Base-by-base conservation (phyloP, 345 rosid species). In the Populus tremula region DNA sequence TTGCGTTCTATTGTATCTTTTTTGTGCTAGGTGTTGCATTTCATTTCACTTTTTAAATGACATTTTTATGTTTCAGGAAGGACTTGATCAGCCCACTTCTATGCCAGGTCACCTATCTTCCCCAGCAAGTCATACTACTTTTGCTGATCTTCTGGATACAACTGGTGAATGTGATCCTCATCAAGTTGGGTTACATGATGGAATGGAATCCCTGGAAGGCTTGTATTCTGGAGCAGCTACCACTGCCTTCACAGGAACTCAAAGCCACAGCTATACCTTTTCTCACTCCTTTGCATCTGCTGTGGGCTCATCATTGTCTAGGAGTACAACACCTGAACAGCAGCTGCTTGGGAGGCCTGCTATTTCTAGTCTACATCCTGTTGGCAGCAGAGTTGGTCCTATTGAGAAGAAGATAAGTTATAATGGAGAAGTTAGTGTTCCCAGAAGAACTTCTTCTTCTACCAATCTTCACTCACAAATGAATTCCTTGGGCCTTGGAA, bases 291-390 rank as follows among this genome's bases (percentile, higher is more conserved):
- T 81, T 77, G 81, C 87, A 71, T 80, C 95, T 77, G 84, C 86
- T 68, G 72, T 87, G 76, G 91, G 88, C 77, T 84, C 96, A 78
- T 88, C 89, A 66, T 82, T 89, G 39, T 85, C 96, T 14, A 89
- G 94, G 81, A 92, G 87, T 81, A 83, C 87, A 81, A 89, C 91
- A 74, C 90, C 96, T 77, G 98, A 96, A 71, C 84, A 85, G 49
- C 87, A 89, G 82, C 73, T 87, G 54, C 80, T 71, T 47, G 94
- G 90, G 66, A 82, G 94, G 82, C 84, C 91, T 66, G 62, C 89
- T 43, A 85, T 86, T 77, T 81, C 86, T 74, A 88, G 89, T 74
- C 89, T 89, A 77, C 93, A 93, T 66, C 92, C 89, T 53, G 85
- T 85, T 35, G 98, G 91, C 67, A 87, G 90, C 80, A 86, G 90